phyloP scores from a whole-genome alignment of 805 yeast genomes.

The Cyberlindnera japonica region DNA sequence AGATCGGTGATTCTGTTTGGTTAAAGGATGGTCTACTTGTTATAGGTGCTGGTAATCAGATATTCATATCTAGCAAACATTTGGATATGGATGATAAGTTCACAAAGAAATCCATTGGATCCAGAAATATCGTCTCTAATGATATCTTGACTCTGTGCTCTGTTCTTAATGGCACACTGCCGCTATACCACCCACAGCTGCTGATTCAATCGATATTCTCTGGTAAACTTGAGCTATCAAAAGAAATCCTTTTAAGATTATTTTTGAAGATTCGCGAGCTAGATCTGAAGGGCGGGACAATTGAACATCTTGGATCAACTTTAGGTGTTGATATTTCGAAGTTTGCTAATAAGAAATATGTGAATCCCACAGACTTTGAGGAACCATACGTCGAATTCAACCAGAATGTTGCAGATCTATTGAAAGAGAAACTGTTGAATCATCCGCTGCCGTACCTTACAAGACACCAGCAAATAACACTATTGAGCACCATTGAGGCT shows the following conservation, averaged over 20 bases:
- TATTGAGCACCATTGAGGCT: conserved; percentile 65
- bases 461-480: conserved; percentile 86
- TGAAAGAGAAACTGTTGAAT: conserved; percentile 59
- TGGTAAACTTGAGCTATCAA: conserved; percentile 52
- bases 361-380: conserved; percentile 19
- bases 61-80: conserved; percentile 72
- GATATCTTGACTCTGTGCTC: conserved; percentile 66
- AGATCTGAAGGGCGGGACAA: conserved; percentile 35
- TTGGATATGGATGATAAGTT: conserved; percentile 53
- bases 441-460: conserved; percentile 75
- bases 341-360: conserved; percentile 22
- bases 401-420: conserved; percentile 39
- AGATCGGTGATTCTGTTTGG: conserved; percentile 90
- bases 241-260: conserved; percentile 51
- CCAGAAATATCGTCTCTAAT: conserved; percentile 50
- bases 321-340: conserved; percentile 29
- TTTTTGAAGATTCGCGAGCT: conserved; percentile 52
- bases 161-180: conserved; percentile 84
- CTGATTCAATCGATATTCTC: conserved; percentile 70
- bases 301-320: conserved; percentile 27
- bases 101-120: conserved; percentile 52
- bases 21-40: conserved; percentile 72
- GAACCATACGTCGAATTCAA: conserved; percentile 42
- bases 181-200: conserved; percentile 87
- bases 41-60: conserved; percentile 86